Base-by-base conservation (phyloP, 257 asterid species). In the Haberlea rhodopensis region DNA sequence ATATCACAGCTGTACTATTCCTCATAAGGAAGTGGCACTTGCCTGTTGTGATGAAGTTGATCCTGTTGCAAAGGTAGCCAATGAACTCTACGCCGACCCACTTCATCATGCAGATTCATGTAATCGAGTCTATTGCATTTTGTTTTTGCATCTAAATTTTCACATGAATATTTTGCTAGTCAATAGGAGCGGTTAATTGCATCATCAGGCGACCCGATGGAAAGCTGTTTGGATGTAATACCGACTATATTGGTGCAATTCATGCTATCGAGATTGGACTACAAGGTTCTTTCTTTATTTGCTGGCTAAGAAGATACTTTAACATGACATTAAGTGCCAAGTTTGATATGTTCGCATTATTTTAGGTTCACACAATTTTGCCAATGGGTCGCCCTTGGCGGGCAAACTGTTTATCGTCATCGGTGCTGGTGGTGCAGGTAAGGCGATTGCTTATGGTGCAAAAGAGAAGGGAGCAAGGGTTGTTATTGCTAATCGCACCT, bases 361-460 rank as follows among this genome's bases (percentile, higher is more conserved):
- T 63, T 48, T 70, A 89, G 97, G 80, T 64, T 68, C 73, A 8
- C 75, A 64, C 8, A 60, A 63, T 66, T 68, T 62, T 40, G 57
- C 72, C 34, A 28, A 48, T 62, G 79, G 53, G 57, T 94, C 97
- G 3, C 97, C 95, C 43, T 77, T 90, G 78, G 86, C 85, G 20
- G 90, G 95, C 53, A 94, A 86, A 78, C 61, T 90, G 64, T 90
- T 94, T 66, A 81, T 94, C 21, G 92, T 94, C 64, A 83, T 90
- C 61, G 99, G 97, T 48, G 99, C 99, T 61, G 99, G 99, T 23
- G 99, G 99, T 34, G 99, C 97, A n/a, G 97, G 96, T 40, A 90
- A 83, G 80, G 92, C 97, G 20, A 86, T 94, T 54, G 99, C 99
- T 59, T 90, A 83, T 68, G 99, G 99, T 32, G 97, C 99, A 58